Base-by-base conservation (phyloP, 257 asterid species). In the Scutellaria baicalensis region DNA sequence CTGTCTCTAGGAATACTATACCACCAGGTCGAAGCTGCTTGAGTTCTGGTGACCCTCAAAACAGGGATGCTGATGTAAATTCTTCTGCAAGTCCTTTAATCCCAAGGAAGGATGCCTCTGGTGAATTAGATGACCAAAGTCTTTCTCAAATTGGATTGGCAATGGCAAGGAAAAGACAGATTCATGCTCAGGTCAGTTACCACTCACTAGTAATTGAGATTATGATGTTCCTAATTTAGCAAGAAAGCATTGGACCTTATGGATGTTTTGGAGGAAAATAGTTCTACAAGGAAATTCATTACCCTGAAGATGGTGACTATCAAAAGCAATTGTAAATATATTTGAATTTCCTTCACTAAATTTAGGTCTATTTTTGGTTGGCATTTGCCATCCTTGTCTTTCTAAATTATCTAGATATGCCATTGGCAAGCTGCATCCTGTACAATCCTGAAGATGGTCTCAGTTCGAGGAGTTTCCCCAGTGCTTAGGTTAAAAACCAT, bases 111-210 rank as follows among this genome's bases (percentile, higher is more conserved):
- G 92, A 89, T 80, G 70, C 70, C 59, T 33, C 64, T 12, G 66
- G 88, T 76, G 96, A 88, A 6, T 77, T 89, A 39, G 93, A 86
- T 78, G 62, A 75, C 59, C 89, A 84, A 66, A 90, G 77, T 69
- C 80, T 62, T 38, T 72, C 73, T 75, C 94, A 85, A 74, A 82
- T 95, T 17, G 93, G 87, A 68, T 73, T 76, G 63, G 78, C 74
- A 33, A 42, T 86, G 66, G 85, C 91, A 58, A 92, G 92, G 76
- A 94, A 88, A 80, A 85, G 80, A 66, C 80, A 85, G 44, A 82
- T 91, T 71, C 97, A 84, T 77, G 88, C 91, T 12, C 99, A 94
- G 95, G 99, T 94, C n/a, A 38, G 0, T 51, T 38, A 18, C 57
- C 38, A 27, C 64, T 78, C 59, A 64, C 35, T 52, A 57, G 20